phyloP scores from a whole-genome alignment of 108 stramenopile species.

The Skeletonema marinoi region DNA sequence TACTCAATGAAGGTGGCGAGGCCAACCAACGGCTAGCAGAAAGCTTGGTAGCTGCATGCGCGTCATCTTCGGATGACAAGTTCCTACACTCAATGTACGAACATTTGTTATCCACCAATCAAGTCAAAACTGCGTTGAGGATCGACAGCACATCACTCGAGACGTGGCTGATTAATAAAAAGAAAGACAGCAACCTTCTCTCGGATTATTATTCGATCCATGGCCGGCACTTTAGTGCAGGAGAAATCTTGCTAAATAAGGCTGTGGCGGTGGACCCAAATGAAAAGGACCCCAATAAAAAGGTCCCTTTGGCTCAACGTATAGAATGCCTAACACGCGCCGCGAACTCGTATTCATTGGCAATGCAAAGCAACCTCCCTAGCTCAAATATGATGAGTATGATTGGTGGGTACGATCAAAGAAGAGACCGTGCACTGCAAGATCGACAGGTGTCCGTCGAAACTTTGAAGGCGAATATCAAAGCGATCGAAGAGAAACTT shows the following conservation, averaged over 20 bases:
- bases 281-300: too few relatives aligned
- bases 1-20: slow-evolving; percentile 51
- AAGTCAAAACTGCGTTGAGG: slow-evolving; percentile 68
- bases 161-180: slow-evolving; percentile 61
- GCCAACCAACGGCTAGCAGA: slow-evolving; percentile 47
- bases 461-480: slow-evolving; percentile 35
- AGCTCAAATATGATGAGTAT: neutral
- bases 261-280: slow-evolving; percentile 46
- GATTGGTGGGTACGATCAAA: slow-evolving; percentile 8
- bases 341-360: slow-evolving; percentile 54
- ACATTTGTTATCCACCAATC: slow-evolving; percentile 56
- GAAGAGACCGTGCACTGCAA: neutral
- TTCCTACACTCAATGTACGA: slow-evolving; percentile 76
- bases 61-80: slow-evolving; percentile 57
- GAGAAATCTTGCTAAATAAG: slow-evolving; percentile 57
- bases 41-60: slow-evolving; percentile 65
- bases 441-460: slow-evolving; percentile 30
- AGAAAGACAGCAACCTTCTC: slow-evolving; percentile 60
- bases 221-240: slow-evolving; percentile 62
- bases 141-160: slow-evolving; percentile 73
- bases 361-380: slow-evolving; percentile 23
- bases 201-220: slow-evolving; percentile 79
- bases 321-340: slow-evolving; percentile 76
- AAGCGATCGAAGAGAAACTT: slow-evolving; percentile 57
- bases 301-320: slow-evolving; percentile 57